Conservation (phyloP, 495 filamentous ascomycete genomes). For the Xylaria palmicola region DNA sequence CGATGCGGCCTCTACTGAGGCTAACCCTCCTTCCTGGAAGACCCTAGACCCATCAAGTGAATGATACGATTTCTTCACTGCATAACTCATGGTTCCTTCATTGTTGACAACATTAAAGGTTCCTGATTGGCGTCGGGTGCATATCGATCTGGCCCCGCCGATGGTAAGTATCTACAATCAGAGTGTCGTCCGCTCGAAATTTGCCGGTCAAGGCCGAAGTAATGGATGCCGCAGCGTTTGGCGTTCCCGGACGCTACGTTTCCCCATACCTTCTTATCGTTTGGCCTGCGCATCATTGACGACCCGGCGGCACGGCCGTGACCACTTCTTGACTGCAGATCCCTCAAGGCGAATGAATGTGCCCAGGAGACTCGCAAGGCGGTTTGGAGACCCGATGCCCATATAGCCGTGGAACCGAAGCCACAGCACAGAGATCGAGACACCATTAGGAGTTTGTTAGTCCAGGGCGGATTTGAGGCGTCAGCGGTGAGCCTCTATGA, state of each 20-base stretch:
- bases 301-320: slow-evolving; percentile 23
- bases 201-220: slow-evolving; percentile 11
- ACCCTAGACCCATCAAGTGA: no score
- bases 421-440: slow-evolving; percentile 1
- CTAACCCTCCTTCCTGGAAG: no score
- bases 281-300: slow-evolving; percentile 20
- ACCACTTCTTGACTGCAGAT: slow-evolving; percentile 22
- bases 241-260: slow-evolving; percentile 27
- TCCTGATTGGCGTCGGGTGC: no score
- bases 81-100: no score
- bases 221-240: slow-evolving; percentile 20
- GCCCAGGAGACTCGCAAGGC: slow-evolving; percentile 16
- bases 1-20: no score
- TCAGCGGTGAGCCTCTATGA: neutral
- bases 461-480: slow-evolving; percentile 14
- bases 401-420: slow-evolving; percentile 11
- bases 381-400: slow-evolving; percentile 13
- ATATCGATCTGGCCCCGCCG: slow-evolving; percentile 1
- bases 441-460: neutral
- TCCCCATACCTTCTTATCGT: slow-evolving; percentile 23
- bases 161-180: slow-evolving; percentile 10
- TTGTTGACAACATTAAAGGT: no score
- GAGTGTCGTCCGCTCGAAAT: neutral
- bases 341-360: slow-evolving; percentile 17
- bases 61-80: no score